A percentile compares a stretch with the other conserved stretches of the same genome.
These are phyloP conservation scores for Adenanthera pavonina DNA, from an alignment of 306 rosid species.

Conservation along the genomic window DNA sequence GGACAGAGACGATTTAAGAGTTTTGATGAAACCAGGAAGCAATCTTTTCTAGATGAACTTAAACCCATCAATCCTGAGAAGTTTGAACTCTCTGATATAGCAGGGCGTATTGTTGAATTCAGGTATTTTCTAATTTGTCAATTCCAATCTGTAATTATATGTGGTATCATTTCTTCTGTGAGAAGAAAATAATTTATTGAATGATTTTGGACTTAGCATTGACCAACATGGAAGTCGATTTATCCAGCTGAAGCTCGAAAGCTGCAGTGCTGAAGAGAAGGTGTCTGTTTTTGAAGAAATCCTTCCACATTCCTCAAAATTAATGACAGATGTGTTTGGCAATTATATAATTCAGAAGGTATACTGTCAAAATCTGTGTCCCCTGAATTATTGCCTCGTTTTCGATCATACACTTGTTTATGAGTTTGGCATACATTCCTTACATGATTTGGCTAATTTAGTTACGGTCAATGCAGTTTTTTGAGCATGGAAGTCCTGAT, in stretches of 20 bases:
- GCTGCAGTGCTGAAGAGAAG: conserved; percentile 63
- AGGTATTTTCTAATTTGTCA: conserved; percentile 43
- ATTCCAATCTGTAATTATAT: not conserved
- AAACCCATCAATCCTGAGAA: conserved; percentile 53
- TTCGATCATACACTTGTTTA: conserved; percentile 13
- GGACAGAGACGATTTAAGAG: conserved; percentile 51
- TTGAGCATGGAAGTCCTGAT: conserved; percentile 66
- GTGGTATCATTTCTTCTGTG: conserved; percentile 8
- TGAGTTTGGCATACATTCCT: not conserved
- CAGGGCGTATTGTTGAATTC: conserved; percentile 66
- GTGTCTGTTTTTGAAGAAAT: conserved; percentile 68
- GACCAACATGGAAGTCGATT: conserved; percentile 87
- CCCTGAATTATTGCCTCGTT: not conserved
- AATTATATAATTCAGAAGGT: conserved; percentile 80
- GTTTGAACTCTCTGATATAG: conserved; percentile 60
- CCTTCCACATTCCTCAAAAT: conserved; percentile 58
- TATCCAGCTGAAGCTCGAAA: conserved; percentile 74
- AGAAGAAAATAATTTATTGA: conserved; percentile 25
- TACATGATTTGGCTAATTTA: conserved; percentile 13
- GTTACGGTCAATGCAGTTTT: conserved; percentile 48
- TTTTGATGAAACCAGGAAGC: conserved; percentile 49
- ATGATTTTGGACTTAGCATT: conserved; percentile 46
- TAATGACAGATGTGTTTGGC: conserved; percentile 75
- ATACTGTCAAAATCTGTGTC: conserved; percentile 29
- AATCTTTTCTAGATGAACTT: conserved; percentile 58